phyloP scores from a whole-genome alignment of 2,329 filamentous ascomycete genomes.

The Neophaeococcomyces aloes region DNA sequence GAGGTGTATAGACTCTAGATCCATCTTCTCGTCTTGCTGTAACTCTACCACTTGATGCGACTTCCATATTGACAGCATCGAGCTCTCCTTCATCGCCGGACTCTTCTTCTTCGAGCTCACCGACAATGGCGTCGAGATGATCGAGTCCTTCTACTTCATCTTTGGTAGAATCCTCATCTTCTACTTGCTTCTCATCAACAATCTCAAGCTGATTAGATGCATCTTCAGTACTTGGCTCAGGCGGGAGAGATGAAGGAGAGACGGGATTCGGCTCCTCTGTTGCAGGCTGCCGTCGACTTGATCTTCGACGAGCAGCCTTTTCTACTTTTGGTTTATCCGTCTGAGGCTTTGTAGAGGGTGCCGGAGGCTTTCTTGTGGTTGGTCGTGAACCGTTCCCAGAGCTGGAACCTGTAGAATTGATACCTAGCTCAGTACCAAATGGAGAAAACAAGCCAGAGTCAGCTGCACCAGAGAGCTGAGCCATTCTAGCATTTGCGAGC shows the following conservation, averaged over 20 bases:
- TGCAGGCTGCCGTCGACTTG: constrained; percentile 45
- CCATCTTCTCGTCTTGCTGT: constrained; percentile 89
- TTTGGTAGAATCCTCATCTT: constrained; percentile 56
- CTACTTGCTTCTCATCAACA: constrained; percentile 78
- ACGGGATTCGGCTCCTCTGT: constrained; percentile 42
- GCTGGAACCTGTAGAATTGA: constrained; percentile 8
- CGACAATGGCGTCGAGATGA: constrained; percentile 77
- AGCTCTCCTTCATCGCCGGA: constrained; percentile 66
- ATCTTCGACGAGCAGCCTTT: constrained; percentile 45
- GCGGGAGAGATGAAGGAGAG: constrained; percentile 38
- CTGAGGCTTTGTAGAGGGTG: constrained; percentile 25
- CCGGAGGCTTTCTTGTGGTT: constrained; percentile 27
- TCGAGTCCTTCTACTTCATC: constrained; percentile 37
- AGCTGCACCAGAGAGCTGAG: constrained; percentile 36
- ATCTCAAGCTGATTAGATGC: constrained; percentile 71
- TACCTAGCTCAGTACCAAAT: constrained; percentile 17
- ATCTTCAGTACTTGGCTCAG: constrained; percentile 50
- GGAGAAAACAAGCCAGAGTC: constrained; percentile 23
- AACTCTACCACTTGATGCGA: constrained; percentile 75
- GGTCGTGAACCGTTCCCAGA: constrained; percentile 29
- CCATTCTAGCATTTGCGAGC: constrained; percentile 59
- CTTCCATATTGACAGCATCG: constrained; percentile 81
- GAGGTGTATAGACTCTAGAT: constrained; percentile 72
- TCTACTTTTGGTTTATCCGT: constrained; percentile 22
- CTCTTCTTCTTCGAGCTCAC: constrained; percentile 77